Evolutionary conservation across 495 filamentous ascomycete genomes (phyloP).

Genomic region (Bombardia bombarda): DNA sequence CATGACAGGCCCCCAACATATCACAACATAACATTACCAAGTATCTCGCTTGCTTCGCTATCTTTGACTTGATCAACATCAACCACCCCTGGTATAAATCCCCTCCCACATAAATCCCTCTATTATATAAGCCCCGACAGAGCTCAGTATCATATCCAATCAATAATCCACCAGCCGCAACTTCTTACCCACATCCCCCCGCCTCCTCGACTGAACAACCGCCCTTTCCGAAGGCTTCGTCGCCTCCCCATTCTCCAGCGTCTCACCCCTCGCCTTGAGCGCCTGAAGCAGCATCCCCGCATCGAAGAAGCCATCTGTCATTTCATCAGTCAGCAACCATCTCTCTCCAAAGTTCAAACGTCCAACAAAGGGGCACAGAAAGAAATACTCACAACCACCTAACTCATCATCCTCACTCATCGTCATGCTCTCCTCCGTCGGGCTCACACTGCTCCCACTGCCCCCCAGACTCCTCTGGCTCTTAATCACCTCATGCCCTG

Average conservation of each 20-base stretch:
- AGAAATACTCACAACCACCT: conserved; percentile 72
- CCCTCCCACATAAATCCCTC: no score
- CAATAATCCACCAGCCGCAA: conserved; percentile 68
- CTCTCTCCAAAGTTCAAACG: conserved; percentile 3
- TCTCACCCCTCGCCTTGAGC: conserved; percentile 53
- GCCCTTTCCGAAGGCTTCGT: conserved; percentile 38
- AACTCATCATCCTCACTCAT: conserved; percentile 82
- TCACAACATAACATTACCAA: no score
- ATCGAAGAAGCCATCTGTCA: conserved; percentile 88
- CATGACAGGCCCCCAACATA: no score
- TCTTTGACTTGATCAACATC: no score
- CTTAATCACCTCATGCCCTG: conserved; percentile 30
- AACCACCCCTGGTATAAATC: no score
- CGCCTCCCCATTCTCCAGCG: conserved; percentile 32
- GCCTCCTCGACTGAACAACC: conserved; percentile 41
- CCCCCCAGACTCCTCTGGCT: conserved; percentile 30
- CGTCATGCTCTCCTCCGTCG: conserved; percentile 51
- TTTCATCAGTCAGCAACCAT: conserved; percentile 4
- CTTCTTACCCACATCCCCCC: conserved; percentile 73
- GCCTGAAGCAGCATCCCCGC: conserved; percentile 88
- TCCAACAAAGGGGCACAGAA: not conserved
- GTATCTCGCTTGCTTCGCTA: no score
- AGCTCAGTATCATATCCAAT: not conserved
- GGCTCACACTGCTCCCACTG: conserved; percentile 34
- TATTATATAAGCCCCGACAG: no score